Evolutionary conservation across 768 basidiomycete genomes (phyloP), one percentile per base, ranked within the genome.

Genomic region (Boletus rufocinnamomeus): DNA sequence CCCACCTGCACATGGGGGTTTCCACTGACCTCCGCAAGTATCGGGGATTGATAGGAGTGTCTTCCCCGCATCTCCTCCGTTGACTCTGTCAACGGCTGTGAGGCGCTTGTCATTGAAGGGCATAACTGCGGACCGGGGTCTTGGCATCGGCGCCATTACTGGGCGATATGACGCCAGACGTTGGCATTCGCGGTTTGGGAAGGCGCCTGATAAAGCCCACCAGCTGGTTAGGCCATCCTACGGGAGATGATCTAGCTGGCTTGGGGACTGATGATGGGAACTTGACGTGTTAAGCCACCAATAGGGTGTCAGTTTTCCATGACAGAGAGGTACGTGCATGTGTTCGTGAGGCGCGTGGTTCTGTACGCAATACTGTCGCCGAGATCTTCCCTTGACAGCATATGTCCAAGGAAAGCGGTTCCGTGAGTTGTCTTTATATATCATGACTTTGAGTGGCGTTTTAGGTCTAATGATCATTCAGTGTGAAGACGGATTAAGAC

Each of bases 161-260:
- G 35, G 17, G 28, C 16, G 43, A 49, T 49, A 6, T 21, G 14
- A 30, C 17, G 9, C 27, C 40, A 17, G 50, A 41, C 28, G 4
- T 52, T 32, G 50, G 54, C 50, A 34, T 43, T 47, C 46, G 57
- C 62, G 49, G 48, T 27, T 27, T 2, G 11, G 21, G 35, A 40
- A 54, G 38, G 32, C 21, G 2, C 27, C 19, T 25, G 52, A 58
- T 25, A 32, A 34, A 21, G n/a, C 40, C n/a, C 23, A 4, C 50
- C 32, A 32, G 16, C 27, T 30, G n/a, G 48, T 34, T 25, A 32
- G 35, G 25, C 35, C 30, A 40, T 17, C 27, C 23, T 43, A 8
- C 7, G 32, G 35, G 52, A 41, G 41, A 27, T 17, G 25, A 38
- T 25, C 30, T 7, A 35, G 11, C 23, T 37, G 2, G 27, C 27